Conservation (phyloP, 139 green algal genomes). For the Volvox reticuliferus region DNA sequence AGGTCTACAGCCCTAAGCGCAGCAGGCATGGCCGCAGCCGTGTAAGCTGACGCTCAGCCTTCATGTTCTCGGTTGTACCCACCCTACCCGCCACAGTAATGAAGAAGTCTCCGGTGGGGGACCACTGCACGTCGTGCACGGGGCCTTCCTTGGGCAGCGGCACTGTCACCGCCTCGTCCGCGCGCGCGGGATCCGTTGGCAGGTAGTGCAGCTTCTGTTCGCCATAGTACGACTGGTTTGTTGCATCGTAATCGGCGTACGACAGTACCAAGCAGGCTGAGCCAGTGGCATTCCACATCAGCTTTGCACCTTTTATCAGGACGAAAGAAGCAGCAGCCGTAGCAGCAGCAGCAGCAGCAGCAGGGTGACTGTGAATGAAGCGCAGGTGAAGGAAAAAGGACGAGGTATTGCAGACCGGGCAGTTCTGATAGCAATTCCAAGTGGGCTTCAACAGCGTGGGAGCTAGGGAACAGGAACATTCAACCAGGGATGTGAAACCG, state of each 20-base stretch:
- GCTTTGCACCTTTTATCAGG: conserved; percentile 51
- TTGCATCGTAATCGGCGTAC: conserved; percentile 92
- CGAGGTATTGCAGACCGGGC: too few relatives aligned
- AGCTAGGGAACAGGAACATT: too few relatives aligned
- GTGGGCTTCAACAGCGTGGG: too few relatives aligned
- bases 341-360: too few relatives aligned
- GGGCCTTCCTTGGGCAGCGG: conserved; percentile 92
- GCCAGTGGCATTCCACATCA: conserved; percentile 70
- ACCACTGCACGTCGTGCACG: conserved; percentile 96
- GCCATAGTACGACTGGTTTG: conserved; percentile 93
- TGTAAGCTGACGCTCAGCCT: too few relatives aligned
- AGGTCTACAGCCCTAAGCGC: too few relatives aligned
- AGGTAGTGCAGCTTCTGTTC: conserved; percentile 95
- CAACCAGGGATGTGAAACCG: too few relatives aligned
- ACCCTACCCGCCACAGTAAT: conserved; percentile 73
- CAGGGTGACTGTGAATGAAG: too few relatives aligned
- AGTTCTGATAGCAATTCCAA: too few relatives aligned
- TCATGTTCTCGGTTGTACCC: background rate
- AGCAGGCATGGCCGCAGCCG: too few relatives aligned
- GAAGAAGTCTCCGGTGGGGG: conserved; percentile 88
- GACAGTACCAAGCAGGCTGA: conserved; percentile 85
- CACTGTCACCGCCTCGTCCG: conserved; percentile 71
- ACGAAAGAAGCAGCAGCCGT: background rate
- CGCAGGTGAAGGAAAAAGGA: too few relatives aligned
- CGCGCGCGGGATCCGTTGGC: conserved; percentile 55